Percentiles rank a stretch among this genome's conserved stretches.
phyloP scores from a whole-genome alignment of 805 yeast species.

The Wickerhamia fluorescens region DNA sequence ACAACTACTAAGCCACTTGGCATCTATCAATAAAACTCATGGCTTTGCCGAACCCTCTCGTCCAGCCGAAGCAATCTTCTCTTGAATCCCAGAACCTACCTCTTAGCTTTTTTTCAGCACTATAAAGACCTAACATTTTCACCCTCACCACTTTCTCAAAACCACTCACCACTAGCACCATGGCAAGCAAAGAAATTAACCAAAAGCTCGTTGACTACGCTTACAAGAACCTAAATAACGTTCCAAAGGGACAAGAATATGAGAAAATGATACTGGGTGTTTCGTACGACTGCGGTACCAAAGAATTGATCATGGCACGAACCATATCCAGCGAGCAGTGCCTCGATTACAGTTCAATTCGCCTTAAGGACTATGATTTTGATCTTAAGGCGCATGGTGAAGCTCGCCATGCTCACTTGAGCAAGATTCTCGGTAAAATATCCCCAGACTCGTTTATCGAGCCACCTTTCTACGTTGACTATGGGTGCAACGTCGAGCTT shows the following conservation, averaged over 20 bases:
- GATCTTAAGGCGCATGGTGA: slow-evolving; percentile 18
- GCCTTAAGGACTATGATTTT: slow-evolving; percentile 26
- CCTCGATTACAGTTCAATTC: slow-evolving; percentile 24
- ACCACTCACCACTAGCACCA: neutral
- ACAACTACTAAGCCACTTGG: too few relatives aligned
- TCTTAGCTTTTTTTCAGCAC: slow-evolving; percentile 1
- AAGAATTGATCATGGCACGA: slow-evolving; percentile 20
- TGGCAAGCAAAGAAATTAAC: slow-evolving; percentile 13
- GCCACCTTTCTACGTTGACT: slow-evolving; percentile 58
- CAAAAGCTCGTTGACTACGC: slow-evolving; percentile 28
- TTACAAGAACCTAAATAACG: slow-evolving; percentile 22
- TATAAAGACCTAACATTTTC: neutral
- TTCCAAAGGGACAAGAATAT: slow-evolving; percentile 38
- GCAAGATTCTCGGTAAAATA: slow-evolving; percentile 41
- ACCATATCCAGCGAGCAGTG: slow-evolving; percentile 27
- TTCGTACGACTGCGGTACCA: slow-evolving; percentile 34
- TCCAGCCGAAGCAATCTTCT: too few relatives aligned
- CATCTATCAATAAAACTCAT: too few relatives aligned
- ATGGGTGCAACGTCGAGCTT: slow-evolving; percentile 52
- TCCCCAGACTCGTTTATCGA: slow-evolving; percentile 40
- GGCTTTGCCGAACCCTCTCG: too few relatives aligned
- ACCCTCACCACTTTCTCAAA: neutral
- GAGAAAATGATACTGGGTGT: slow-evolving; percentile 50
- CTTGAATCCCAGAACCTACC: too few relatives aligned
- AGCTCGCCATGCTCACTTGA: slow-evolving; percentile 32